These are phyloP conservation scores for Nemania diffusa DNA, from an alignment of 2,329 filamentous ascomycete genomes.

Conservation along the genomic window DNA sequence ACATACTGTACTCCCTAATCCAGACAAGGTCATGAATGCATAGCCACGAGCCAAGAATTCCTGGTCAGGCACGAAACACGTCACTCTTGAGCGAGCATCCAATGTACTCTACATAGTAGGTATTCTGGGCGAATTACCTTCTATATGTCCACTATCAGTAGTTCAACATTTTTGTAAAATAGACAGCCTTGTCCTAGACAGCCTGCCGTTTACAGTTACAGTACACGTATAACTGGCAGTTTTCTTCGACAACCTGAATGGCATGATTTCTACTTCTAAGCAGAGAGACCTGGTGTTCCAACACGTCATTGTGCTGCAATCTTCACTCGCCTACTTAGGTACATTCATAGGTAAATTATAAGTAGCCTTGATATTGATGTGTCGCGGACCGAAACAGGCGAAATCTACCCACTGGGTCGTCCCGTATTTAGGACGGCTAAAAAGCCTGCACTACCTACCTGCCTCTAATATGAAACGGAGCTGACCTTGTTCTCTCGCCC, in stretches of 20 bases:
- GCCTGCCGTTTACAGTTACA: constrained; percentile 2
- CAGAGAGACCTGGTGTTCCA: neutral
- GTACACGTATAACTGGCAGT: neutral
- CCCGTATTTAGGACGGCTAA: neutral
- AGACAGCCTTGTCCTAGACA: neutral
- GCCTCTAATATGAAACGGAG: constrained; percentile 3
- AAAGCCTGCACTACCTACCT: neutral
- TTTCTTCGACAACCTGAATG: neutral
- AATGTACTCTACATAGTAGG: neutral
- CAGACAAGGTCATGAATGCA: constrained; percentile 20
- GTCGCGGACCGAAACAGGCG: neutral
- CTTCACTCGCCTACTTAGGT: neutral
- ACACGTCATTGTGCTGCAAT: neutral
- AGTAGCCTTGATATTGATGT: neutral
- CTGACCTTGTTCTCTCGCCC: neutral
- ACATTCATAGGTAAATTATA: neutral
- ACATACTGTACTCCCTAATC: neutral
- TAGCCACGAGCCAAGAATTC: constrained; percentile 34
- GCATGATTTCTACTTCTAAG: neutral
- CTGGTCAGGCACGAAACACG: constrained; percentile 21
- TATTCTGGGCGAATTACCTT: too few relatives aligned
- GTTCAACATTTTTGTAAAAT: neutral
- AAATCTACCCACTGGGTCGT: neutral
- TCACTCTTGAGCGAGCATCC: constrained; percentile 15
- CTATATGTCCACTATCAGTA: neutral